Evolutionary conservation across 129 eudicot species (phyloP).

Genomic region (Calendula officinalis): DNA sequence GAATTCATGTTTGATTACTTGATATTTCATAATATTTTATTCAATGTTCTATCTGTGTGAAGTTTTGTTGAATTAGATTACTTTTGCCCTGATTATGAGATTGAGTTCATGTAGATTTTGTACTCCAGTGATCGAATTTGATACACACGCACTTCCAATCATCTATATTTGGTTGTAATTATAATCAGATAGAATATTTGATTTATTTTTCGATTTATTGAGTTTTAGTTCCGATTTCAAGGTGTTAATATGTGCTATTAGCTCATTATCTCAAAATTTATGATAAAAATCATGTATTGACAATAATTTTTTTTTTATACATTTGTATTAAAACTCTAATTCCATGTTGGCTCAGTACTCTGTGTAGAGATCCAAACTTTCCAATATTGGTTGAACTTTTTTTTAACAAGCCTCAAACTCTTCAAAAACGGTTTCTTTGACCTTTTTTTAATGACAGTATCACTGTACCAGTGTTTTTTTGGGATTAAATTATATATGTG

Average conservation of each 20-base stretch:
- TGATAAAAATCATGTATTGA: neutral
- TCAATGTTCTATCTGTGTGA: neutral
- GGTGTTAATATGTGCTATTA: neutral
- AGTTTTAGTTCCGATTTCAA: slow-evolving; percentile 3
- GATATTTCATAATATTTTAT: neutral
- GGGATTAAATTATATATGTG: neutral
- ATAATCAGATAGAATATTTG: neutral
- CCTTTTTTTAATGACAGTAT: too few species aligned
- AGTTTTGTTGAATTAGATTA: slow-evolving; percentile 2
- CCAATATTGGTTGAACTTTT: neutral
- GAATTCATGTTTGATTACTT: slow-evolving; percentile 5
- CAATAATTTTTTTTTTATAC: too few species aligned
- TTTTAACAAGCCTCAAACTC: neutral
- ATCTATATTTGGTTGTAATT: slow-evolving; percentile 1
- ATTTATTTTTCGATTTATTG: neutral
- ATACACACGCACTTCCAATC: slow-evolving; percentile 3
- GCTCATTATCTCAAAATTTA: neutral
- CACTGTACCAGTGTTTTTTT: neutral
- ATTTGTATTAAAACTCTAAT: too few species aligned
- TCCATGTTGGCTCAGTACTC: too few species aligned
- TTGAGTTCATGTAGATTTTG: slow-evolving; percentile 11
- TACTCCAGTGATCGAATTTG: slow-evolving; percentile 7
- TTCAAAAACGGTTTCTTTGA: neutral
- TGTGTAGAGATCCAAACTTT: slow-evolving; percentile 7
- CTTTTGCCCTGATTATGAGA: slow-evolving; percentile 22